Percentiles rank a stretch among this genome's conserved stretches.
Evolutionary conservation across 1,284 basidiomycete genomes (phyloP).

Genomic region (Wallemia ichthyophaga): DNA sequence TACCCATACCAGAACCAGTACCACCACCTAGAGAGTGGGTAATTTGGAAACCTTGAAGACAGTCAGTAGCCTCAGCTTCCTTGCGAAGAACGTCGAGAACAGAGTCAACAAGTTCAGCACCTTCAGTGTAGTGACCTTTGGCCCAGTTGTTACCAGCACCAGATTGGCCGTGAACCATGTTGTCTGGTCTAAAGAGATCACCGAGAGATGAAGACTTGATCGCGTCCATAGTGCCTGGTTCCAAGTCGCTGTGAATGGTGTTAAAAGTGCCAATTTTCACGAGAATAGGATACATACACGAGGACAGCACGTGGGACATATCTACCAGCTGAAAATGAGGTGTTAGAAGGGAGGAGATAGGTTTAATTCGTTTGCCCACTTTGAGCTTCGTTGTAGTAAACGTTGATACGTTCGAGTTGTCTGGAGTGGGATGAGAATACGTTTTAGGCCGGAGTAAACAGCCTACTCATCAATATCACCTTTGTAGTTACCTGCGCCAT

Average conservation of each 20-base stretch:
- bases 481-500: conserved; percentile 34
- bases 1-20: conserved; percentile 31
- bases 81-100: conserved; percentile 28
- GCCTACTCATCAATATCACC: not conserved
- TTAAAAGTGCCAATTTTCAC: not conserved
- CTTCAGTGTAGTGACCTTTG: conserved; percentile 21
- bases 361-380: conserved; percentile 9
- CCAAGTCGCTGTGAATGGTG: conserved; percentile 30
- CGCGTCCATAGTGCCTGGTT: conserved; percentile 91
- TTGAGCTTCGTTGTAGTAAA: conserved; percentile 78
- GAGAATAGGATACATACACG: conserved; percentile 16
- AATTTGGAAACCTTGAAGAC: conserved; percentile 29
- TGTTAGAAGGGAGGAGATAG: not conserved
- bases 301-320: conserved; percentile 89
- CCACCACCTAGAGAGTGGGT: conserved; percentile 31
- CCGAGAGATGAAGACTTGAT: conserved; percentile 34
- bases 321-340: conserved; percentile 28
- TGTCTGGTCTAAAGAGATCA: conserved; percentile 25
- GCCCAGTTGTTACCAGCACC: conserved; percentile 29
- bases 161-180: conserved; percentile 24
- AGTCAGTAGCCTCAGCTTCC: conserved; percentile 26
- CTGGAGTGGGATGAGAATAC: conserved; percentile 31
- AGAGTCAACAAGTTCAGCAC: conserved; percentile 26
- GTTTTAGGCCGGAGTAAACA: no score
- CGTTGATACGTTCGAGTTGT: conserved; percentile 88